Evolutionary conservation across 2,329 filamentous ascomycete species (phyloP), one percentile per base, ranked within the genome.

Genomic region (Scopulariopsis brevicaulis): DNA sequence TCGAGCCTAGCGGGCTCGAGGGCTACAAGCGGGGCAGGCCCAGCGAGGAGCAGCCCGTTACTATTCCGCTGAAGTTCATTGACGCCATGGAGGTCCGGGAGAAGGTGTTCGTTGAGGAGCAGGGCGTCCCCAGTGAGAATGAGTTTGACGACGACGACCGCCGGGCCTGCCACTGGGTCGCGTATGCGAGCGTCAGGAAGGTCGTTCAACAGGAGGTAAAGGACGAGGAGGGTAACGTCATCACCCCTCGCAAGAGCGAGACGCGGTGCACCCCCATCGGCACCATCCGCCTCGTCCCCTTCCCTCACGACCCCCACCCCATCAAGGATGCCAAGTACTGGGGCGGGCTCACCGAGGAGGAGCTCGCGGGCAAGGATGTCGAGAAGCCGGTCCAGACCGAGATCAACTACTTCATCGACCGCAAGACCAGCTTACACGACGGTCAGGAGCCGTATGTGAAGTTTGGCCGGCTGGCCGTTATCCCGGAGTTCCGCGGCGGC

Each of bases 141-240:
- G 92, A 97, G 70, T 79, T 90, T 63, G 93, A 96, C 73, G 73
- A 78, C 1, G 90, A 96, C 68, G 93, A 97, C 69, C 63, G 79
- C 1, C 81, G 89, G 40, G 86, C 84, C 63, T 93, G 86, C 73
- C 91, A 96, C 71, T 96, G 90, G 88, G 86, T 96, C 34, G 77
- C 86, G n/a, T 96, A 96, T 70, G 83, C 83, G 54, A 84, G 79
- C 18, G 77, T 87, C 58, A 79, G 79, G 57, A 74, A 71, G 54
- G 71, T 68, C 3, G 70, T 72, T 52, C 70, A 71, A 59, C 67
- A 69, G 5, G 76, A 78, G 67, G 64, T 73, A 52, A 72, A 70
- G 32, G 74, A 81, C 64, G 69, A 72, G 5, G 64, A 65, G n/a
- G 73, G 72, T 59, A 69, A 71, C 37, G 65, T 78, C 43, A 53